phyloP scores from a whole-genome alignment of 495 filamentous ascomycete genomes.

The Staphylotrichum longicolle region DNA sequence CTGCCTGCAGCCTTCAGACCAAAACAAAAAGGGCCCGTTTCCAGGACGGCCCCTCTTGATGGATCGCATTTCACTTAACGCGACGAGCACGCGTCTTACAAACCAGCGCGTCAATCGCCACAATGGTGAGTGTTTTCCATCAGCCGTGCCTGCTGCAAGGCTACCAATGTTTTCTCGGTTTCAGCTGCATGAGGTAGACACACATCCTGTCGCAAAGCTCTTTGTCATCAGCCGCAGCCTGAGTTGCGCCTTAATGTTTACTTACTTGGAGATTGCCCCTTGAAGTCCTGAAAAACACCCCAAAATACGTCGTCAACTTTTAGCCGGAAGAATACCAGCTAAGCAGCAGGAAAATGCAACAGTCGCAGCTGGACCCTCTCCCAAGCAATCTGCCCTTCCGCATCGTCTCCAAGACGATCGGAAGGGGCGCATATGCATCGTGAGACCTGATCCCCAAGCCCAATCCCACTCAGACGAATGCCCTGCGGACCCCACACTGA shows the following conservation, averaged over 20 bases:
- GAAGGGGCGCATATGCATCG: constrained; percentile 96
- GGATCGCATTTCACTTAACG: constrained; percentile 22
- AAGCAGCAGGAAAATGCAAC: constrained; percentile 40
- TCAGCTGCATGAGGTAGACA: neutral
- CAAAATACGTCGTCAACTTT: constrained; percentile 6
- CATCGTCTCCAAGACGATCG: constrained; percentile 93
- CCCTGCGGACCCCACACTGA: constrained; percentile 21
- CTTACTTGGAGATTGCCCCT: constrained; percentile 14
- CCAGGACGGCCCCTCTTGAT: neutral
- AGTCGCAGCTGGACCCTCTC: constrained; percentile 87
- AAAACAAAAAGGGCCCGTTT: constrained; percentile 15
- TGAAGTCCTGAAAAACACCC: neutral
- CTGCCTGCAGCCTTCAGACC: constrained; percentile 1
- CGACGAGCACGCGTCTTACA: constrained; percentile 21
- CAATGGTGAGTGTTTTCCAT: constrained; percentile 26
- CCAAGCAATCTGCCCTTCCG: constrained; percentile 87
- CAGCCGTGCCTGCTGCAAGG: neutral
- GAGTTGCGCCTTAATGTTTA: neutral
- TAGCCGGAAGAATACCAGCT: neutral
- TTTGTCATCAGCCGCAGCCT: constrained; percentile 4
- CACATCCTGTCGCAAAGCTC: neutral
- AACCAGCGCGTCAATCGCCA: constrained; percentile 18
- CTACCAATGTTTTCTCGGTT: neutral
- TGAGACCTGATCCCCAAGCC: constrained; percentile 44
- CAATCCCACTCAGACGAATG: constrained; percentile 11